Base-by-base conservation (phyloP, 2,329 filamentous ascomycete genomes). In the Botrytis medusae region DNA sequence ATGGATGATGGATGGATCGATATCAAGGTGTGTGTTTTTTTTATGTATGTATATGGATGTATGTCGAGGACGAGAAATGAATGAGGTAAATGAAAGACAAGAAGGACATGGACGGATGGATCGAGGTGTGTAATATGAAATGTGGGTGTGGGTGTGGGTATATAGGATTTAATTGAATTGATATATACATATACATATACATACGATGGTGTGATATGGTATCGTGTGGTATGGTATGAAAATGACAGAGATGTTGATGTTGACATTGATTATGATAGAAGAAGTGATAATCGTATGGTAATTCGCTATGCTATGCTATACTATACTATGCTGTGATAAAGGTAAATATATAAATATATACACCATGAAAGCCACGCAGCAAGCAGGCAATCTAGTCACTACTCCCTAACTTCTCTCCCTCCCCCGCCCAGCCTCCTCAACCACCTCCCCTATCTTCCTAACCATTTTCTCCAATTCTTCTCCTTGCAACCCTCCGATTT, bases 401-500 rank as follows among this genome's bases (percentile, higher is more conserved):
- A 48, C 20, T 51, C 48, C 51, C 14, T 54, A 54, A 20, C 20
- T 42, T 9, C 51, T 29, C 6, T 20, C 34, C 32, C 18, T 32
- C 12, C 37, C 54, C 51, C 65, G 75, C 65, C 77, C 78, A 20
- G 77, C 77, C 67, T 65, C 73, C 64, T 76, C 73, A 44, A 79
- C 73, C 34, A 79, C 74, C 8, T 77, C 75, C 44, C 63, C 72
- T 29, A 81, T 75, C 12, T 71, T 75, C 70, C 72, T 75, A 51
- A 78, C 72, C 2, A 77, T 75, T 12, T 76, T 69, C 2, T 74
- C 77, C 25, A 76, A 75, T 0, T 71, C 75, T 34, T 74, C 75
- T 57, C 57, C 74, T 71, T 29, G 51, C 22, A 76, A 75, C 0
- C 68, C 74, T 34, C 74, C 75, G 46, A 54, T 73, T 73, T 70